These are phyloP conservation scores for Pisolithus marmoratus DNA, from an alignment of 768 basidiomycete genomes.

Conservation along the genomic window DNA sequence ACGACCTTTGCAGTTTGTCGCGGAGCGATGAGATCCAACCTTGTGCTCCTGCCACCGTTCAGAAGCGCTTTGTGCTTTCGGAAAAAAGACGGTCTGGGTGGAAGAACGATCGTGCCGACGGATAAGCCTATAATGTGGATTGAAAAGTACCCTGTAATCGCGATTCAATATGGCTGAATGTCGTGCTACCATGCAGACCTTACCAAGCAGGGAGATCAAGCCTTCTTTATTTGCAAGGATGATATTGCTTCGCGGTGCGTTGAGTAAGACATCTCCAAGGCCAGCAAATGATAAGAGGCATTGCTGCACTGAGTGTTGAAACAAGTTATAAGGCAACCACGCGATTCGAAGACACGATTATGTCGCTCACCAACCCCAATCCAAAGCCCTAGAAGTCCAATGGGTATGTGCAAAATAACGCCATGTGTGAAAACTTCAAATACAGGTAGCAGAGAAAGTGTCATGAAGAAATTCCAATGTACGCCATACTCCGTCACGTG, in stretches of 20 bases:
- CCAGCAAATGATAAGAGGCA: slow-evolving; percentile 47
- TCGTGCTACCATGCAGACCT: slow-evolving; percentile 1
- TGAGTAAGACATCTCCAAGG: slow-evolving; percentile 60
- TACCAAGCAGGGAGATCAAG: slow-evolving; percentile 70
- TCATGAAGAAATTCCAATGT: slow-evolving; percentile 99
- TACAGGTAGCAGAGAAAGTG: slow-evolving; percentile 74
- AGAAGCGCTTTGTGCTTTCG: slow-evolving; percentile 39
- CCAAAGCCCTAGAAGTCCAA: slow-evolving; percentile 56
- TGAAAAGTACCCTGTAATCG: slow-evolving; percentile 70
- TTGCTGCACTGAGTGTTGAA: slow-evolving; percentile 58
- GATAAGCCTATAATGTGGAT: slow-evolving; percentile 85
- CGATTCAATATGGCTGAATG: slow-evolving; percentile 1
- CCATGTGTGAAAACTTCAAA: slow-evolving; percentile 68
- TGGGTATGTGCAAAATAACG: slow-evolving; percentile 48
- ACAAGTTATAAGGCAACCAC: neutral
- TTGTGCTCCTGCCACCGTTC: slow-evolving; percentile 5
- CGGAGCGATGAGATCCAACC: slow-evolving; percentile 22
- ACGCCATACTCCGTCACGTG: slow-evolving; percentile 94
- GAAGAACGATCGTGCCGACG: slow-evolving; percentile 74
- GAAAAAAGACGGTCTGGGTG: slow-evolving; percentile 71
- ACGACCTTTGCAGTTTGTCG: slow-evolving; percentile 71
- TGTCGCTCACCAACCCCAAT: slow-evolving; percentile 32
- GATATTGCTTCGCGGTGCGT: slow-evolving; percentile 55
- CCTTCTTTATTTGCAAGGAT: slow-evolving; percentile 91
- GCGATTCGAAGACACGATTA: slow-evolving; percentile 36